Percentiles rank a stretch among this genome's conserved stretches.
Conservation (phyloP, 257 asterid genomes). For the Rubia yunnanensis region DNA sequence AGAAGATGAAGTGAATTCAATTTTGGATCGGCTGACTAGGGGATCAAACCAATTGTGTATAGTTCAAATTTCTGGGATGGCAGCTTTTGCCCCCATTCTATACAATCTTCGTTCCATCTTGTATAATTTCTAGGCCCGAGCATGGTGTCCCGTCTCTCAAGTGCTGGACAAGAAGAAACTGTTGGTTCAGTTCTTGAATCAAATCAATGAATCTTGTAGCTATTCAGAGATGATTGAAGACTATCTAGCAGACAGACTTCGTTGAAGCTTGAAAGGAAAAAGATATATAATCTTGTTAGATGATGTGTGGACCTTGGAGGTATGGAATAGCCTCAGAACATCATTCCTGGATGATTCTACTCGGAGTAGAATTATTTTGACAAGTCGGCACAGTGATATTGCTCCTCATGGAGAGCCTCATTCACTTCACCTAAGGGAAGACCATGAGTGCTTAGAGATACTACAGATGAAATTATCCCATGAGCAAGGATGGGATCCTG, state of each 20-base stretch:
- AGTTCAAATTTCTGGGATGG: slow-evolving; percentile 2
- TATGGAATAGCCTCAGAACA: neutral
- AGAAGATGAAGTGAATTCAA: neutral
- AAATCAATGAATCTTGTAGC: neutral
- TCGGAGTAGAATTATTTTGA: neutral
- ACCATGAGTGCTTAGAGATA: neutral
- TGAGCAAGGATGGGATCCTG: neutral
- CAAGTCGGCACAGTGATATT: neutral
- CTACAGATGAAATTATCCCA: neutral
- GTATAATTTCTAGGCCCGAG: neutral
- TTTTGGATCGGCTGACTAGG: neutral
- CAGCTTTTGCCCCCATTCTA: neutral
- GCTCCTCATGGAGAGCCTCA: neutral
- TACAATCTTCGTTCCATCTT: neutral
- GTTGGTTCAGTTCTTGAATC: neutral
- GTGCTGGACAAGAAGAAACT: neutral
- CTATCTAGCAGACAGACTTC: neutral
- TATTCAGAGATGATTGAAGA: neutral
- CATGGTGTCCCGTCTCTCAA: slow-evolving; percentile 2
- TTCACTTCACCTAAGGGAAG: neutral
- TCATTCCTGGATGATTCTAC: neutral
- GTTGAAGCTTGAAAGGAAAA: neutral
- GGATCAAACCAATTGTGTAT: neutral
- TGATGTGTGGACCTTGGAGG: neutral
- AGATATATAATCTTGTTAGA: neutral